phyloP scores from a whole-genome alignment of 208 protist genomes.

The Leishmania gerbilli region DNA sequence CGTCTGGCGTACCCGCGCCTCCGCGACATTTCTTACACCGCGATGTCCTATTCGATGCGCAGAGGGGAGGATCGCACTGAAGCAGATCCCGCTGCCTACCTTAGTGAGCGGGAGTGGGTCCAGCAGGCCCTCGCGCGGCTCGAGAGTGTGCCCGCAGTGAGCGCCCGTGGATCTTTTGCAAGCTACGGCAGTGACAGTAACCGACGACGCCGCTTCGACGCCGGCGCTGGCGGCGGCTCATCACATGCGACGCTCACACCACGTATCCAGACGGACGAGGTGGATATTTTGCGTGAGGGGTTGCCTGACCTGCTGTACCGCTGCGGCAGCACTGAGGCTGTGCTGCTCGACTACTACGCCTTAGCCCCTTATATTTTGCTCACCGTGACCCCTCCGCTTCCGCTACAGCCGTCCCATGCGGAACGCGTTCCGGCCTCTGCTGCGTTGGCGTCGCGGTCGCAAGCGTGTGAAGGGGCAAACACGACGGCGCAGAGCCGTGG shows the following conservation, averaged over 20 bases:
- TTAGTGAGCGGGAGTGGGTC: conserved; percentile 33
- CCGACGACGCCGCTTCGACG: neutral
- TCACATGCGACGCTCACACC: neutral
- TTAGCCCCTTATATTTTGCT: conserved; percentile 72
- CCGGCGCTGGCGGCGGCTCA: neutral
- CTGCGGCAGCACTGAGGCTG: conserved; percentile 47
- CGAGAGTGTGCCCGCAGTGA: conserved; percentile 1
- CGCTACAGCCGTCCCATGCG: neutral
- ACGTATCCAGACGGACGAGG: conserved; percentile 26
- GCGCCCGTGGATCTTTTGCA: neutral
- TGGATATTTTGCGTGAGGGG: conserved; percentile 70
- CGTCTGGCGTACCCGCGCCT: conserved; percentile 64
- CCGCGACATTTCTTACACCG: conserved; percentile 22
- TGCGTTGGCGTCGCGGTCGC: neutral
- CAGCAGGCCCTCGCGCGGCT: conserved; percentile 27
- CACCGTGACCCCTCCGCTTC: conserved; percentile 15
- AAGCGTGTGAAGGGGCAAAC: neutral
- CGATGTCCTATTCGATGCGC: neutral
- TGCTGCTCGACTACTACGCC: conserved; percentile 65
- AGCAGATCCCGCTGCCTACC: neutral
- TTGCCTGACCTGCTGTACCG: conserved; percentile 52
- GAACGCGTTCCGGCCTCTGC: neutral
- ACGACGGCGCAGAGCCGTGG: neutral
- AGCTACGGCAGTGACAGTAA: neutral
- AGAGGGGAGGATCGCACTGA: neutral